These are phyloP conservation scores for Ogataea pilisensis DNA, from an alignment of 805 yeast genomes.

Conservation along the genomic window DNA sequence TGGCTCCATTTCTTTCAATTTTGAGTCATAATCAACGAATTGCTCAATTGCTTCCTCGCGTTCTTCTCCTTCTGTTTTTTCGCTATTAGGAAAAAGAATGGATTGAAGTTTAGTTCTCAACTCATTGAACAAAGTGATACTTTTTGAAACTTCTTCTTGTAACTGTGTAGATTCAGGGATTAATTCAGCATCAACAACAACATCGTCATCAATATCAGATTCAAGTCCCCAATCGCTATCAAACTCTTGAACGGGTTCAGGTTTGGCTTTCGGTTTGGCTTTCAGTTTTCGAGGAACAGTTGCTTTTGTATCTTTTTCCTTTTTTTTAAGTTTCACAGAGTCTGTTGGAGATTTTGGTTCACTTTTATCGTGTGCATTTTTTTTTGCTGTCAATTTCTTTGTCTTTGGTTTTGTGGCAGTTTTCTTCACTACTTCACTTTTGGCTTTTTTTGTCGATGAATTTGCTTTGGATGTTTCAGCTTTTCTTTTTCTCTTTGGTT, in stretches of 20 bases:
- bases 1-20: slow-evolving; percentile 18
- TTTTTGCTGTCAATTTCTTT: slow-evolving; percentile 26
- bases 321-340: slow-evolving; percentile 1
- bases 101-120: slow-evolving; percentile 25
- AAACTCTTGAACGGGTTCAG: slow-evolving; percentile 10
- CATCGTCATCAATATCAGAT: slow-evolving; percentile 17
- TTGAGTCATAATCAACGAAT: slow-evolving; percentile 19
- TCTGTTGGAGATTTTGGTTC: not conserved
- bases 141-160: slow-evolving; percentile 18
- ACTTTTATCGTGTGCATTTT: no score
- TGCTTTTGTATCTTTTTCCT: not conserved
- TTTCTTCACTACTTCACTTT: not conserved
- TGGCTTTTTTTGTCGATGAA: slow-evolving; percentile 4
- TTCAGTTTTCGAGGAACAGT: slow-evolving; percentile 1
- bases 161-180: slow-evolving; percentile 20
- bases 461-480: slow-evolving; percentile 5
- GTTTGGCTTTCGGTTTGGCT: slow-evolving; percentile 5
- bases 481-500: not conserved
- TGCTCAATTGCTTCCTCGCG: slow-evolving; percentile 8
- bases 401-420: slow-evolving; percentile 5
- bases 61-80: not conserved
- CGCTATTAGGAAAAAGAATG: slow-evolving; percentile 16
- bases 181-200: slow-evolving; percentile 13
- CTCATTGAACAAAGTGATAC: slow-evolving; percentile 19
- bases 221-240: slow-evolving; percentile 29